Conservation (phyloP, 202 grass and related monocot genomes). For the Digitaria exilis region DNA sequence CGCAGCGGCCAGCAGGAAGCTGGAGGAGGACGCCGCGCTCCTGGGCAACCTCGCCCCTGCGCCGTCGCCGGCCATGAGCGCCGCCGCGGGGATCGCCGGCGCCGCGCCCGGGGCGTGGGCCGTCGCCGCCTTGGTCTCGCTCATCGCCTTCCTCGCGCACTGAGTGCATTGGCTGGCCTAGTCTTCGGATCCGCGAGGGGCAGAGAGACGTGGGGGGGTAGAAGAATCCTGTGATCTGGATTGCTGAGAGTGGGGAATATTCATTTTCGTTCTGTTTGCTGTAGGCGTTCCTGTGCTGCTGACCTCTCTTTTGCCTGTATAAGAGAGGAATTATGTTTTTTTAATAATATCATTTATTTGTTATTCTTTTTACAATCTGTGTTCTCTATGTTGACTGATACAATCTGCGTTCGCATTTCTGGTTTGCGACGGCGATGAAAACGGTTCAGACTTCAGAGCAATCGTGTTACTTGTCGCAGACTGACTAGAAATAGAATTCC, state of each 20-base stretch:
- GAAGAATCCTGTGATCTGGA: constrained; percentile 45
- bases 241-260: constrained; percentile 11
- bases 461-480: background rate
- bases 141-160: constrained; percentile 63
- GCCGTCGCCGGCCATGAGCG: constrained; percentile 31
- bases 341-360: constrained; percentile 54
- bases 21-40: constrained; percentile 35
- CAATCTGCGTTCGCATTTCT: background rate
- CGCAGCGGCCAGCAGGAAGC: constrained; percentile 10
- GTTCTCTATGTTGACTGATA: background rate
- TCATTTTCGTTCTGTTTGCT: constrained; percentile 36
- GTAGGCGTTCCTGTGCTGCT: constrained; percentile 15
- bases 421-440: background rate
- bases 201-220: background rate
- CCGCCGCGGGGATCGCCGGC: constrained; percentile 28
- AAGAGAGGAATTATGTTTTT: constrained; percentile 48
- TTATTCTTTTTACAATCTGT: constrained; percentile 42
- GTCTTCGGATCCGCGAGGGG: too few species aligned
- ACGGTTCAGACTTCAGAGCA: background rate
- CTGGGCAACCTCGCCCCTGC: constrained; percentile 48
- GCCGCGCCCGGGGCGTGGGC: constrained; percentile 55
- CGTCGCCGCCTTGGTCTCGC: constrained; percentile 37
- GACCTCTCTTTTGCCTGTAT: constrained; percentile 73
- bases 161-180: background rate
- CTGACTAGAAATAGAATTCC: background rate